Percentiles rank a stretch among this genome's conserved stretches.
These are phyloP conservation scores for Starmerella riodocensis DNA, from an alignment of 805 yeast genomes.

Conservation along the genomic window DNA sequence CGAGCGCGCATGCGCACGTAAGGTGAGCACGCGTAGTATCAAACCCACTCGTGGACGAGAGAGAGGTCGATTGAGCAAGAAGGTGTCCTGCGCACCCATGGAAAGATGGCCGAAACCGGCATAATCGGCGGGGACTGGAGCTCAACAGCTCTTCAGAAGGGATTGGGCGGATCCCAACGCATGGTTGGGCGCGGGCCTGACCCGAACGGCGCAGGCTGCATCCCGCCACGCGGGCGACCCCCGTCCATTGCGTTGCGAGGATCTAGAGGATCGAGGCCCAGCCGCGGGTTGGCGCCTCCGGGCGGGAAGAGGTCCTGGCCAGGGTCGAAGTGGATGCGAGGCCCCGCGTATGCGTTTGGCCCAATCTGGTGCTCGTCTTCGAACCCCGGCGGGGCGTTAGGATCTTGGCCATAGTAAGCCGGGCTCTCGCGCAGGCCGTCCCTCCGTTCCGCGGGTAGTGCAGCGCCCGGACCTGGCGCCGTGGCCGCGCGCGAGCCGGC, in stretches of 20 bases:
- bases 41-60: too few relatives aligned
- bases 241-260: neutral
- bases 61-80: too few relatives aligned
- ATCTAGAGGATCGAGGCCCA: slow-evolving; percentile 26
- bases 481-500: too few relatives aligned
- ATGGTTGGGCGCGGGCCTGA: slow-evolving; percentile 8
- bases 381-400: slow-evolving; percentile 31
- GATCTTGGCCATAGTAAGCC: slow-evolving; percentile 4
- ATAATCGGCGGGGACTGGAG: too few relatives aligned
- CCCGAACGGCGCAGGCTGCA: slow-evolving; percentile 26
- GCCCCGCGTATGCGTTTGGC: slow-evolving; percentile 4
- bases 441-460: too few relatives aligned
- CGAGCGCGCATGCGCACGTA: too few relatives aligned
- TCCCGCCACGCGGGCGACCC: slow-evolving; percentile 16
- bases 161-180: slow-evolving; percentile 31
- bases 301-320: slow-evolving; percentile 31
- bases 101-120: too few relatives aligned
- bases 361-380: slow-evolving; percentile 34
- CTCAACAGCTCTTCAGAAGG: slow-evolving; percentile 14
- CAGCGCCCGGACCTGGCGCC: too few relatives aligned
- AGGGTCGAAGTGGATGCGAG: slow-evolving; percentile 24
- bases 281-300: slow-evolving; percentile 22
- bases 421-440: neutral
- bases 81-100: too few relatives aligned
- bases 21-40: too few relatives aligned